phyloP scores from a whole-genome alignment of 345 rosid genomes.

The Gynandropsis gynandra region DNA sequence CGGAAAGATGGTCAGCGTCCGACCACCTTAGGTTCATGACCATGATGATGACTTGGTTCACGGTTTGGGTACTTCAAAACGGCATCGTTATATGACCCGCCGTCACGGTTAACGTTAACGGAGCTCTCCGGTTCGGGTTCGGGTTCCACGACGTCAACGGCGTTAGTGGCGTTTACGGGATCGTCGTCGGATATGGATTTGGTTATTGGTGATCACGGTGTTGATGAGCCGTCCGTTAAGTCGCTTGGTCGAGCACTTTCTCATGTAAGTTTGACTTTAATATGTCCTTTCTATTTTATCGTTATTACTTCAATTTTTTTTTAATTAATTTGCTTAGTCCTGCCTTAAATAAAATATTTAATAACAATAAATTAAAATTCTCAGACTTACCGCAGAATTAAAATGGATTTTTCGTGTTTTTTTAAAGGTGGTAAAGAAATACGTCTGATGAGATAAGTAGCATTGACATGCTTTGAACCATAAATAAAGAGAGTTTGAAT shows the following conservation, averaged over 20 bases:
- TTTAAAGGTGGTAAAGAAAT: no score
- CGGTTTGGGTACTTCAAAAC: constrained; percentile 41
- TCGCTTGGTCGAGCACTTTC: constrained; percentile 61
- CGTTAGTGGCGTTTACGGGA: constrained; percentile 30
- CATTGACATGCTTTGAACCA: no score
- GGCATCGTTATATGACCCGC: constrained; percentile 6
- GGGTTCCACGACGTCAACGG: constrained; percentile 15
- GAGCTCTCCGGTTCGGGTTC: constrained; percentile 24
- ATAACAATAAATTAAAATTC: no score
- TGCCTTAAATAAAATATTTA: no score
- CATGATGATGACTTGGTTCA: constrained; percentile 57
- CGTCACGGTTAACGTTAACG: constrained; percentile 4
- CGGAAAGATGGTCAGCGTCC: constrained; percentile 44
- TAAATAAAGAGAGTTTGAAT: no score
- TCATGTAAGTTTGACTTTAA: constrained; percentile 42
- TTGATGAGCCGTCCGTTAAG: constrained; percentile 43
- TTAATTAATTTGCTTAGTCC: neutral
- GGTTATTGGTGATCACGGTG: constrained; percentile 29
- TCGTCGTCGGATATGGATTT: constrained; percentile 34
- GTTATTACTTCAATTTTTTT: neutral
- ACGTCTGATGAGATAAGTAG: no score
- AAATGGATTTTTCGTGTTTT: no score
- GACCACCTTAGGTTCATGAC: constrained; percentile 69
- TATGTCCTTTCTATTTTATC: neutral
- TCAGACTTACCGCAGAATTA: no score